Evolutionary conservation across 2,329 filamentous ascomycete genomes (phyloP), one percentile per base, ranked within the genome.

Genomic region (Pseudonectria foliicola): DNA sequence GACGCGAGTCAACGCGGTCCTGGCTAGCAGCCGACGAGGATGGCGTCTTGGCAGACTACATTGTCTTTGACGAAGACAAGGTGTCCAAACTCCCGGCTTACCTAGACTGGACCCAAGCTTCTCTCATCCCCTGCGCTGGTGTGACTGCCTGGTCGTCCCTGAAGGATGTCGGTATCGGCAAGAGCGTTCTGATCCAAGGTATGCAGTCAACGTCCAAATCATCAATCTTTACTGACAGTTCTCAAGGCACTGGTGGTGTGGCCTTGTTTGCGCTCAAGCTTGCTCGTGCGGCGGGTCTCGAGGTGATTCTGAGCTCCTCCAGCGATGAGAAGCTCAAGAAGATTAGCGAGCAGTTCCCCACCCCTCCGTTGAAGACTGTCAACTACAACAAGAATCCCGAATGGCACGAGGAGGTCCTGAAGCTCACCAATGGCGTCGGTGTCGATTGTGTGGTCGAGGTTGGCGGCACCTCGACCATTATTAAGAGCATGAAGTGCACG

Each of bases 271-370:
- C 57, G 12, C 48, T 66, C n/a, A 60, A 62, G 34, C 51, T 67
- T 25, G 71, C 73, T 11, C 63, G 65, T 39, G 68, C 70, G 2
- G 67, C 64, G 3, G 72, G 72, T 7, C 70, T 71, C 8, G 67
- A 45, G 3, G 67, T 65, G 1, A 68, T 73, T 38, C 58, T 71
- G 15, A 74, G 68, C 0, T 73, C 70, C 0, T 71, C 68, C 2
- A 71, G 66, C 6, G 66, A 73, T 37, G 54, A 51, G 7, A 75
- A 75, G 44, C 58, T 73, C 1, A 46, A 57, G 11, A 54, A 53
- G 6, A 66, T 69, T 3, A 63, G 57, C 42, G 55, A 68, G 26
- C 44, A 50, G 4, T 60, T 50, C 11, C 29, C 37, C n/a, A 71
- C 12, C 60, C 68, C 32, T 63, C 65, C 3, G 58, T 69, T 52